Percentiles rank a stretch among this genome's conserved stretches.
Evolutionary conservation across 1,139 yeast genomes (phyloP).

Genomic region (Sugiyamaella grinbergsii): DNA sequence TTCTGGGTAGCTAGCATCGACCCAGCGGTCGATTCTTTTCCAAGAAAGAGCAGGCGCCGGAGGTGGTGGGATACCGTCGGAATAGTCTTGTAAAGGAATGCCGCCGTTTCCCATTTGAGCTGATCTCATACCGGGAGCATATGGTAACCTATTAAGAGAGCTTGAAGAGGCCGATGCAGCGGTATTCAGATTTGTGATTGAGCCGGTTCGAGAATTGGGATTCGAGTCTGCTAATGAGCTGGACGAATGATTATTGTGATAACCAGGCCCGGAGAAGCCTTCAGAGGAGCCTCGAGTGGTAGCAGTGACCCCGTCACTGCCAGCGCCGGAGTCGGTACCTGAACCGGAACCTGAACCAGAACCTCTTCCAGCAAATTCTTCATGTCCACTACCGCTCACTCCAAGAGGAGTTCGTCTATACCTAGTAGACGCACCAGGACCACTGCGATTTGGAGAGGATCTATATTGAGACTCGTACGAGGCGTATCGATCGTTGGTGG

Average conservation of each 20-base stretch:
- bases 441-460: slow-evolving; percentile 25
- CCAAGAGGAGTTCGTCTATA: slow-evolving; percentile 8
- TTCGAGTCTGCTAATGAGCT: slow-evolving; percentile 28
- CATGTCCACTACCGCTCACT: slow-evolving; percentile 11
- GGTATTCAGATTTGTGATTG: slow-evolving; percentile 27
- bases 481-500: slow-evolving; percentile 68
- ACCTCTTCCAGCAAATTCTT: slow-evolving; percentile 9
- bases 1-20: slow-evolving; percentile 79
- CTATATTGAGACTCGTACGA: slow-evolving; percentile 48
- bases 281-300: slow-evolving; percentile 28
- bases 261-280: not conserved
- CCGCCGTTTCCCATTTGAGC: slow-evolving; percentile 42
- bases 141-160: slow-evolving; percentile 39
- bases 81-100: slow-evolving; percentile 54
- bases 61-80: slow-evolving; percentile 60
- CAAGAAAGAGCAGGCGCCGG: slow-evolving; percentile 72
- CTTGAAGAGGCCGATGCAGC: slow-evolving; percentile 31
- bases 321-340: too few relatives aligned
- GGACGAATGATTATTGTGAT: slow-evolving; percentile 25
- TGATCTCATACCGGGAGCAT: slow-evolving; percentile 45
- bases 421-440: slow-evolving; percentile 15
- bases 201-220: slow-evolving; percentile 20
- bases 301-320: slow-evolving; percentile 26
- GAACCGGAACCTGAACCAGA: too few relatives aligned
- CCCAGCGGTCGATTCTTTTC: slow-evolving; percentile 73